Evolutionary conservation across 2,329 filamentous ascomycete genomes (phyloP).

Genomic region (Saccharata proteae): DNA sequence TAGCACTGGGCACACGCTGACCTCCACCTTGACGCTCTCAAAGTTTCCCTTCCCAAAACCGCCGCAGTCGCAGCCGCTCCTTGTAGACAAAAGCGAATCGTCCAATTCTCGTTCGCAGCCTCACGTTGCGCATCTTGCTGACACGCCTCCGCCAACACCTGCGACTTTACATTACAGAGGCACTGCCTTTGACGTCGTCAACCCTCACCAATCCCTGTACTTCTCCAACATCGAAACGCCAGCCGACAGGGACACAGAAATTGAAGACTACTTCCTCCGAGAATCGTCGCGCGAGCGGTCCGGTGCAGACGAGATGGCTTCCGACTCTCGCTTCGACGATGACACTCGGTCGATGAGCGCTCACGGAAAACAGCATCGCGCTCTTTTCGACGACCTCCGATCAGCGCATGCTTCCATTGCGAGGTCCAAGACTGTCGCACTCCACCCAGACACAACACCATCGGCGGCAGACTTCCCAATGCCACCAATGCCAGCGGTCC

Average conservation of each 20-base stretch:
- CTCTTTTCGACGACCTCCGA: slow-evolving; percentile 6
- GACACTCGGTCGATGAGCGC: neutral
- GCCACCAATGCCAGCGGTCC: too few species aligned
- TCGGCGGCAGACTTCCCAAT: too few species aligned
- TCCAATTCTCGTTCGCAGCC: slow-evolving; percentile 14
- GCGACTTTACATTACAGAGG: slow-evolving; percentile 27
- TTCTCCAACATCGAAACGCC: slow-evolving; percentile 25
- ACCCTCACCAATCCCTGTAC: slow-evolving; percentile 24
- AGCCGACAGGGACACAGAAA: slow-evolving; percentile 21
- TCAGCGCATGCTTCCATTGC: slow-evolving; percentile 6
- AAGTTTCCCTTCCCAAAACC: slow-evolving; percentile 18
- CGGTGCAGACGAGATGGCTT: slow-evolving; percentile 11
- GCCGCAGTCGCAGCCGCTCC: slow-evolving; percentile 19
- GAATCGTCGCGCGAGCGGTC: slow-evolving; percentile 15
- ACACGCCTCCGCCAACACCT: slow-evolving; percentile 24
- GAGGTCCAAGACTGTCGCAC: slow-evolving; percentile 1
- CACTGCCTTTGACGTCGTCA: slow-evolving; percentile 27
- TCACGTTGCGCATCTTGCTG: slow-evolving; percentile 16
- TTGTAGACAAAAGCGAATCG: too few species aligned
- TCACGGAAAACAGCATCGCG: neutral
- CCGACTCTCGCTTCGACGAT: slow-evolving; percentile 8
- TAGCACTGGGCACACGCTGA: slow-evolving; percentile 13
- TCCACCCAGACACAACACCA: too few species aligned
- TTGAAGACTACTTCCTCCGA: slow-evolving; percentile 19
- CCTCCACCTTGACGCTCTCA: slow-evolving; percentile 22